Conservation (phyloP, 495 filamentous ascomycete genomes). For the Friedmanniomyces endolithicus region DNA sequence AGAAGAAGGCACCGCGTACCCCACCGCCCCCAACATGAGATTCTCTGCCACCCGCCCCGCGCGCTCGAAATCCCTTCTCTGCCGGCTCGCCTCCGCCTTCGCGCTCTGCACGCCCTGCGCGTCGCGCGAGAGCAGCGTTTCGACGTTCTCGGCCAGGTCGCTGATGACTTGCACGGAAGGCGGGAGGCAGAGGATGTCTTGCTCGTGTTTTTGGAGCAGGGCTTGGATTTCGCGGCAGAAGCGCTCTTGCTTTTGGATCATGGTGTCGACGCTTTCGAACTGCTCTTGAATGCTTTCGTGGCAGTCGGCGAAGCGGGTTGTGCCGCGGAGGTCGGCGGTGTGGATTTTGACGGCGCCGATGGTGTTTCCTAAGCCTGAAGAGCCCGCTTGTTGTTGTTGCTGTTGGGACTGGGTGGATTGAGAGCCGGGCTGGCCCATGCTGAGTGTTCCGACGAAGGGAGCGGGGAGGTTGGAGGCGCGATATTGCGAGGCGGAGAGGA, state of each 20-base stretch:
- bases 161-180: slow-evolving; percentile 63
- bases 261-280: slow-evolving; percentile 60
- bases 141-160: slow-evolving; percentile 59
- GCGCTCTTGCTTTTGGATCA: slow-evolving; percentile 56
- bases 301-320: slow-evolving; percentile 82
- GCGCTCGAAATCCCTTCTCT: slow-evolving; percentile 60
- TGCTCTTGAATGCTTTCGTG: slow-evolving; percentile 66
- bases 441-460: slow-evolving; percentile 10
- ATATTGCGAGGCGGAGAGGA: slow-evolving; percentile 23
- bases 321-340: slow-evolving; percentile 60
- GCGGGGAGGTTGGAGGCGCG: slow-evolving; percentile 21
- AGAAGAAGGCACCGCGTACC: neutral
- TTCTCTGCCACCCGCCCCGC: slow-evolving; percentile 48
- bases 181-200: slow-evolving; percentile 51
- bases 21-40: slow-evolving; percentile 34
- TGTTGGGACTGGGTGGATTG: neutral
- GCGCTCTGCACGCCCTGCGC: slow-evolving; percentile 55
- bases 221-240: slow-evolving; percentile 44
- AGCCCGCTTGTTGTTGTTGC: slow-evolving; percentile 9
- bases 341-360: slow-evolving; percentile 67
- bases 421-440: slow-evolving; percentile 10
- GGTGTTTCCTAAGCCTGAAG: neutral
- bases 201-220: slow-evolving; percentile 52
- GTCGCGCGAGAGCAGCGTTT: slow-evolving; percentile 60
- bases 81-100: slow-evolving; percentile 48